phyloP scores from a whole-genome alignment of 2,329 filamentous ascomycete genomes.

The Geosmithia morbida region DNA sequence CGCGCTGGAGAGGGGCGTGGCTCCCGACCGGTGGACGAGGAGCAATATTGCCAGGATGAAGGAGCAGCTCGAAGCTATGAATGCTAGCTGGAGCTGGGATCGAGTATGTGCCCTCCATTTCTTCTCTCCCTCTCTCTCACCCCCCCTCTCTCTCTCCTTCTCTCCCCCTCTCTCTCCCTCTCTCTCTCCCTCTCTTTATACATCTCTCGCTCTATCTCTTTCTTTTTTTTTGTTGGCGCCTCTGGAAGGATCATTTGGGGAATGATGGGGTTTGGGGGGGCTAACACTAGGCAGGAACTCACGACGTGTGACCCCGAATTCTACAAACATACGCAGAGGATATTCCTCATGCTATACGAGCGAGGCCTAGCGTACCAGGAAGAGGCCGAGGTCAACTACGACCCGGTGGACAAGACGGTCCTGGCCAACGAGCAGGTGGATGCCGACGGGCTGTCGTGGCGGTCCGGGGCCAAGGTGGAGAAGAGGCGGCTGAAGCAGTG shows the following conservation, averaged over 20 bases:
- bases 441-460: conserved; percentile 70
- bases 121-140: not conserved
- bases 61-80: conserved; percentile 63
- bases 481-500: conserved; percentile 71
- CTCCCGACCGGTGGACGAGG: conserved; percentile 66
- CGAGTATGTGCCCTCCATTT: conserved; percentile 32
- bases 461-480: conserved; percentile 73
- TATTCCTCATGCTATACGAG: conserved; percentile 66
- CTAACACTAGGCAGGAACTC: conserved; percentile 44
- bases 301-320: conserved; percentile 73
- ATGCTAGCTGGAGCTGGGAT: conserved; percentile 72
- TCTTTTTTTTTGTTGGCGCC: too few species aligned
- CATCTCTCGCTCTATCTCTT: too few species aligned
- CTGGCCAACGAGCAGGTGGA: conserved; percentile 92
- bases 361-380: conserved; percentile 69
- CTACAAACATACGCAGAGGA: conserved; percentile 78
- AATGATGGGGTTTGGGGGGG: too few species aligned
- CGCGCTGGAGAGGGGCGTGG: conserved; percentile 66
- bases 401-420: conserved; percentile 79
- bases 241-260: too few species aligned
- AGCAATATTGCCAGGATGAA: conserved; percentile 78
- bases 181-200: too few species aligned
- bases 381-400: conserved; percentile 78
- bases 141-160: too few species aligned
- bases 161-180: too few species aligned